Conservation (phyloP, 495 filamentous ascomycete genomes). For the Tetracladium marchalianum region DNA sequence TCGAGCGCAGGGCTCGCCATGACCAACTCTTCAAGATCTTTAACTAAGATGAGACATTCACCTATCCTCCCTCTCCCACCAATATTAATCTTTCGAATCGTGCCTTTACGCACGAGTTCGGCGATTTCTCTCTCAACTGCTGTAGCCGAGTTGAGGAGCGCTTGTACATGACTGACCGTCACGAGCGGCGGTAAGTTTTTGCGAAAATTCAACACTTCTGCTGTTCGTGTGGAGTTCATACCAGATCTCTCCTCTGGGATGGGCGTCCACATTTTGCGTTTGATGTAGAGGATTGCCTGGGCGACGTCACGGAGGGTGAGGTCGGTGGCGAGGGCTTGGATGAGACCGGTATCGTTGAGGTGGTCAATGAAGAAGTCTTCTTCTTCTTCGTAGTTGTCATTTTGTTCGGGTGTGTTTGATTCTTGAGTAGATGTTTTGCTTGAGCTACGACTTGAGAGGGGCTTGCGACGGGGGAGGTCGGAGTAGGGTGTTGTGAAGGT, state of each 20-base stretch:
- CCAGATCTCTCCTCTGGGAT: constrained; percentile 53
- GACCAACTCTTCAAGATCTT: constrained; percentile 54
- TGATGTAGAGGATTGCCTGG: constrained; percentile 53
- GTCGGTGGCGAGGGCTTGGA: constrained; percentile 39
- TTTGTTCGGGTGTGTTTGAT: constrained; percentile 15
- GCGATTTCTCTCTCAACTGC: constrained; percentile 65
- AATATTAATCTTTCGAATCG: constrained; percentile 55
- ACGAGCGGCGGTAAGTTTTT: constrained; percentile 57
- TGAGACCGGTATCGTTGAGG: constrained; percentile 45
- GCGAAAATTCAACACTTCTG: constrained; percentile 61
- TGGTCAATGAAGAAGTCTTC: constrained; percentile 37
- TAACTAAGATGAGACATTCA: constrained; percentile 56
- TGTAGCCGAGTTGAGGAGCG: constrained; percentile 54
- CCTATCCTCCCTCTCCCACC: constrained; percentile 57
- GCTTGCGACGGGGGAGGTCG: constrained; percentile 47
- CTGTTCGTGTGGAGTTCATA: constrained; percentile 64
- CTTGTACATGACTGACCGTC: constrained; percentile 62
- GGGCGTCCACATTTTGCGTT: constrained; percentile 54
- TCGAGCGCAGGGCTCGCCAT: constrained; percentile 32
- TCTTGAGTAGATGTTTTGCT: constrained; percentile 10
- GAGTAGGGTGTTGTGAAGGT: constrained; percentile 39
- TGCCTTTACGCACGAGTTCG: constrained; percentile 47
- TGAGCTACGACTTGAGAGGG: constrained; percentile 23
- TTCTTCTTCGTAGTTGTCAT: constrained; percentile 25
- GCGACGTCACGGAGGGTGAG: constrained; percentile 51